Conservation (phyloP, 257 asterid genomes). For the Solanum lycopersicoides region DNA sequence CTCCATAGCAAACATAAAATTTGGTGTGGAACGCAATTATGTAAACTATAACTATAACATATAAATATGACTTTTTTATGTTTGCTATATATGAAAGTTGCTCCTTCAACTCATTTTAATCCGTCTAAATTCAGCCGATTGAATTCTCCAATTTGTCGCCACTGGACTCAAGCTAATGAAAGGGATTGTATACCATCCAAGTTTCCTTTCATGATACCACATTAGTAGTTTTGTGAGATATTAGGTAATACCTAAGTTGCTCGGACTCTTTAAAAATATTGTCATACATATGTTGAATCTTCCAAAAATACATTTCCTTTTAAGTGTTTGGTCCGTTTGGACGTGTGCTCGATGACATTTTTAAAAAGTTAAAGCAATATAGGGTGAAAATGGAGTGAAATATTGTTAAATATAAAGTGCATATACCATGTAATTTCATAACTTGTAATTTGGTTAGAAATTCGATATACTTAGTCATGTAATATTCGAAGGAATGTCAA, state of each 20-base stretch:
- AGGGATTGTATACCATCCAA: background rate
- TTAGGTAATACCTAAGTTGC: background rate
- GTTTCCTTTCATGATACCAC: background rate
- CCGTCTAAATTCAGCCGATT: background rate
- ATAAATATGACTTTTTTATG: too few species aligned
- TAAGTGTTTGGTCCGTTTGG: too few species aligned
- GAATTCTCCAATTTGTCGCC: background rate
- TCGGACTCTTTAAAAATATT: too few species aligned
- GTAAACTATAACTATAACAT: too few species aligned
- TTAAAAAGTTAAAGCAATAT: too few species aligned
- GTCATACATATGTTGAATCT: too few species aligned
- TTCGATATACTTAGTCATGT: background rate
- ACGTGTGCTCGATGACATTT: too few species aligned
- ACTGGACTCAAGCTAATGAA: background rate
- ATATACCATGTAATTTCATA: too few species aligned
- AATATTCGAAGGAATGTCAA: background rate
- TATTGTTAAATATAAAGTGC: background rate
- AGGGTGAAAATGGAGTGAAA: background rate
- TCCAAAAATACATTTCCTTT: too few species aligned
- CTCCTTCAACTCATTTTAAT: background rate
- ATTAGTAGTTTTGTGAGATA: background rate
- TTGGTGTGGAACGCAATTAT: too few species aligned
- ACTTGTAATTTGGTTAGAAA: background rate
- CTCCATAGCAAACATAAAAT: too few species aligned
- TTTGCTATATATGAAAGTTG: too few species aligned